Evolutionary conservation across 495 filamentous ascomycete genomes (phyloP).

Genomic region (Neurospora sp.): DNA sequence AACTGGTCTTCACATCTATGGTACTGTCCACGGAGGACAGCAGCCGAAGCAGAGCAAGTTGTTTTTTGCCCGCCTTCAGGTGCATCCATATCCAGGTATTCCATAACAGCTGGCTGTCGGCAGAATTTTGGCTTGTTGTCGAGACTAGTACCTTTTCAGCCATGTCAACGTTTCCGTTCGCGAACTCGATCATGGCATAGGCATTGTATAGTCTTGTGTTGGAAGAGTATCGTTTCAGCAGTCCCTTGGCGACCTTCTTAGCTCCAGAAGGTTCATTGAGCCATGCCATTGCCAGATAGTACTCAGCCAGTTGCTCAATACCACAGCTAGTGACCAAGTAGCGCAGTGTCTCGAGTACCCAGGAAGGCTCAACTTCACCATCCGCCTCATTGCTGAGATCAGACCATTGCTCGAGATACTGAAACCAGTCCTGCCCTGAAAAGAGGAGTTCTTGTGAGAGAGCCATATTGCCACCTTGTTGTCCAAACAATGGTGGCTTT

Average conservation of each 20-base stretch:
- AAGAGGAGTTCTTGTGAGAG: slow-evolving; percentile 31
- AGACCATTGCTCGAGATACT: slow-evolving; percentile 18
- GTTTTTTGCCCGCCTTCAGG: slow-evolving; percentile 37
- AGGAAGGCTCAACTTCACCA: slow-evolving; percentile 30
- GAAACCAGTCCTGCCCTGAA: slow-evolving; percentile 27
- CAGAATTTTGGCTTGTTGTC: slow-evolving; percentile 24
- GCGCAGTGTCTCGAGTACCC: slow-evolving; percentile 45
- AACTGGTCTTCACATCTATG: neutral
- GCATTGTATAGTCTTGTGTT: slow-evolving; percentile 66
- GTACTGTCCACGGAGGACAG: slow-evolving; percentile 20
- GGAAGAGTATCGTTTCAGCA: slow-evolving; percentile 57
- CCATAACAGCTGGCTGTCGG: slow-evolving; percentile 50
- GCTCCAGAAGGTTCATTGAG: slow-evolving; percentile 44
- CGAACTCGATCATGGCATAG: slow-evolving; percentile 64
- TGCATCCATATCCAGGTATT: slow-evolving; percentile 64
- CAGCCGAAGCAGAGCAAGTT: slow-evolving; percentile 17
- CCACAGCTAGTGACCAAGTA: slow-evolving; percentile 35
- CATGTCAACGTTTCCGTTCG: slow-evolving; percentile 40
- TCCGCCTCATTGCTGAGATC: neutral
- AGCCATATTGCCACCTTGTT: slow-evolving; percentile 22
- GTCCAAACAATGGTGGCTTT: slow-evolving; percentile 25
- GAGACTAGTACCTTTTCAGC: slow-evolving; percentile 58
- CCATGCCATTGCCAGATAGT: slow-evolving; percentile 61
- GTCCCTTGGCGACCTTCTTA: slow-evolving; percentile 59
- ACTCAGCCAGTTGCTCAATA: slow-evolving; percentile 54